Percentiles rank a stretch among this genome's conserved stretches.
phyloP scores from a whole-genome alignment of 2,329 filamentous ascomycete species.

The Exophiala alcalophila region DNA sequence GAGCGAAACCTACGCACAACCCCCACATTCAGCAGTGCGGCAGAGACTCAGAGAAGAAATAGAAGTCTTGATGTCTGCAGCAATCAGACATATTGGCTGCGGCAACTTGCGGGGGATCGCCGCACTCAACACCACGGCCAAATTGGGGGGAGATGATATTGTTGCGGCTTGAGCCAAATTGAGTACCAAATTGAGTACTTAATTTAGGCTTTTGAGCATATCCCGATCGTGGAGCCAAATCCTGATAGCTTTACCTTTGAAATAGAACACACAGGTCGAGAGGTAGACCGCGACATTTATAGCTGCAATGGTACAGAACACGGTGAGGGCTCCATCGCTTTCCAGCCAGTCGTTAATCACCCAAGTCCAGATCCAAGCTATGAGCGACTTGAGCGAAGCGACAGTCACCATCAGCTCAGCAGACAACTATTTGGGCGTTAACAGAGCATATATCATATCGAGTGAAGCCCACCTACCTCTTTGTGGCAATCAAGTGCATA shows the following conservation, averaged over 20 bases:
- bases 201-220: background rate
- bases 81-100: no score
- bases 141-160: no score
- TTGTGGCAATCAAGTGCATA: background rate
- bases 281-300: background rate
- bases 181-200: no score
- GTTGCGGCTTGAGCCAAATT: no score
- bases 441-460: background rate
- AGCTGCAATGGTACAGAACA: constrained; percentile 1
- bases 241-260: background rate
- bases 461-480: background rate
- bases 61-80: no score
- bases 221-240: background rate
- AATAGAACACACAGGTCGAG: background rate
- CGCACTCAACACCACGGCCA: no score
- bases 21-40: no score
- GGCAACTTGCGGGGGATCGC: no score
- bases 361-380: constrained; percentile 1
- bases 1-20: no score
- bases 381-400: background rate
- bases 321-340: background rate
- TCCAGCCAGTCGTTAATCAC: constrained; percentile 1
- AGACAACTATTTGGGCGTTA: constrained; percentile 1
- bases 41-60: no score
- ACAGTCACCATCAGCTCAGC: constrained; percentile 3